These are phyloP conservation scores for Cryptosporidium parvum DNA, from an alignment of 169 alveolate species.

Conservation along the genomic window DNA sequence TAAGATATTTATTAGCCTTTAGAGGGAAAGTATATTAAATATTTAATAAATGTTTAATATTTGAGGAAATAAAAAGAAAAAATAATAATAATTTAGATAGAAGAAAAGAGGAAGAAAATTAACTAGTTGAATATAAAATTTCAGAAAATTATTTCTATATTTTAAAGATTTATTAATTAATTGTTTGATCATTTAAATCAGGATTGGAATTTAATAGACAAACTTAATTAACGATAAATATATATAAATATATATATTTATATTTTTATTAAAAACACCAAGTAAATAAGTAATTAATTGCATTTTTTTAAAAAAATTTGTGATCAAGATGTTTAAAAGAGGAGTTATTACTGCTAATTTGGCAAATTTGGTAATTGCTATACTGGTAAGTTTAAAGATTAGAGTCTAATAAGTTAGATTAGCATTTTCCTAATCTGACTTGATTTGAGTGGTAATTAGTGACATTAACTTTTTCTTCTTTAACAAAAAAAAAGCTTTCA, in stretches of 20 bases:
- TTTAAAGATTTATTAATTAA: not conserved
- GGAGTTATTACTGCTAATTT: slow-evolving; percentile 62
- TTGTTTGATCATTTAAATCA: not conserved
- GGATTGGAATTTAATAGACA: not conserved
- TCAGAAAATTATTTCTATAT: not conserved
- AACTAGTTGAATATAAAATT: too few species aligned
- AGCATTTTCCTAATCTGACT: not conserved
- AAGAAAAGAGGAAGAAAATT: not conserved
- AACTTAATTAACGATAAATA: not conserved
- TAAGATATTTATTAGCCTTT: slow-evolving; percentile 15
- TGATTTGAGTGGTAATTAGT: not conserved
- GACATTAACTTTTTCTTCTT: not conserved
- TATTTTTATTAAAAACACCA: not conserved
- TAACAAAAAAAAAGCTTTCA: not conserved
- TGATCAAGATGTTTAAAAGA: slow-evolving; percentile 36
- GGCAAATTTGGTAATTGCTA: slow-evolving; percentile 43
- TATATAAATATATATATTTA: slow-evolving; percentile 2
- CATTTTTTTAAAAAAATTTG: not conserved
- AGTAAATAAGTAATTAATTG: not conserved
- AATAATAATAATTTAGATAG: not conserved
- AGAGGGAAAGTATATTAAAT: not conserved
- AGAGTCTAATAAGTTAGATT: not conserved
- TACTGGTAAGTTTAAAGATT: slow-evolving; percentile 44
- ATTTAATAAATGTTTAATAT: not conserved
- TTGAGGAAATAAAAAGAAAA: not conserved